Evolutionary conservation across 2,329 filamentous ascomycete species (phyloP).

Genomic region (Hawksworthiomyces lignivorus): DNA sequence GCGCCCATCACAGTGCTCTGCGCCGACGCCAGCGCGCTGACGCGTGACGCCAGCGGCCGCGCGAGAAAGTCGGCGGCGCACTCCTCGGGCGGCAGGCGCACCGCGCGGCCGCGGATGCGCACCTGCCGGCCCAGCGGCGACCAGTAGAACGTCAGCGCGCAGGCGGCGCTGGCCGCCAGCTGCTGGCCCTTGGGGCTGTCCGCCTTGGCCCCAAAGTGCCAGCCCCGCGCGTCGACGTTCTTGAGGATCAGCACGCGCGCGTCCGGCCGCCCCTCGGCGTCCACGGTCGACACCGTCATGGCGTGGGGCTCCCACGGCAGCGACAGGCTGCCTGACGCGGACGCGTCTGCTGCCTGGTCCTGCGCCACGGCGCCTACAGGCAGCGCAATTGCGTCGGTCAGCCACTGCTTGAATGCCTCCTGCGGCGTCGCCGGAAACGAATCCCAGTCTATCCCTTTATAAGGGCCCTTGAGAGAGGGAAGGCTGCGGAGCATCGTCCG

Average conservation of each 20-base stretch:
- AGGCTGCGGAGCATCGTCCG: constrained; percentile 3
- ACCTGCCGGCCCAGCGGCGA: constrained; percentile 10
- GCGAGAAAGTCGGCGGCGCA: constrained; percentile 10
- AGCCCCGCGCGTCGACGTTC: constrained; percentile 12
- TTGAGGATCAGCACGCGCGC: constrained; percentile 15
- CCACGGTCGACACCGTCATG: constrained; percentile 12
- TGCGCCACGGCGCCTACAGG: background rate
- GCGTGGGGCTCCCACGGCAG: constrained; percentile 12
- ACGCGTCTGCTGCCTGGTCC: too few species aligned
- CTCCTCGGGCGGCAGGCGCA: constrained; percentile 1
- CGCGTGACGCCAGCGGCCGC: constrained; percentile 7
- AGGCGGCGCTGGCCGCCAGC: constrained; percentile 1
- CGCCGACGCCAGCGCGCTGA: constrained; percentile 5
- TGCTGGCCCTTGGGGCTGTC: constrained; percentile 12
- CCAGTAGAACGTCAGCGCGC: constrained; percentile 14
- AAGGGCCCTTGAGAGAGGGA: constrained; percentile 8
- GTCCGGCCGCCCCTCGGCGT: constrained; percentile 5
- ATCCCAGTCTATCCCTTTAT: constrained; percentile 3
- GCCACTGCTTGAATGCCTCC: constrained; percentile 10
- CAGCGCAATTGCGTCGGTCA: constrained; percentile 7
- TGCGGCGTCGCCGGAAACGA: constrained; percentile 10
- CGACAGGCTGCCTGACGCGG: too few species aligned
- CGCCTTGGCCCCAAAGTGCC: constrained; percentile 13
- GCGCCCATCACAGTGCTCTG: constrained; percentile 6
- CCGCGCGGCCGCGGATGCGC: constrained; percentile 8